Percentiles rank a stretch among this genome's conserved stretches.
Conservation (phyloP, 768 basidiomycete genomes). For the Agaricus blazei region DNA sequence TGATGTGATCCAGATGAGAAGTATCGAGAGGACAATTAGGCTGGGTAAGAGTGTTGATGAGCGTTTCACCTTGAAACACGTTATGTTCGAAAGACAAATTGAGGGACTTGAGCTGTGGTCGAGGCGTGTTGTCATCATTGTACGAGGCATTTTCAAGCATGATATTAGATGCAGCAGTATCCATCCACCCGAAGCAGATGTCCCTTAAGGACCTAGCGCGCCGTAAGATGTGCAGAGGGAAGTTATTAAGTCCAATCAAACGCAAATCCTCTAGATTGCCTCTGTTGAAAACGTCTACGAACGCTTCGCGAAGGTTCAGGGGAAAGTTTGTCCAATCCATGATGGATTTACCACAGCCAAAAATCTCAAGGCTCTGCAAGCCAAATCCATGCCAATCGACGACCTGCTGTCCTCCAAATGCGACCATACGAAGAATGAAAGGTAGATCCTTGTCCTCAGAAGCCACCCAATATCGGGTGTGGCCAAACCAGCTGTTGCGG, state of each 20-base stretch:
- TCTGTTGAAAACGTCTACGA: not conserved
- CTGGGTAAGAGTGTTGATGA: not conserved
- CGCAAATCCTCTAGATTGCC: slow-evolving; percentile 5
- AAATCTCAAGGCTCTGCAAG: not conserved
- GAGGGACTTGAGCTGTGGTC: slow-evolving; percentile 2
- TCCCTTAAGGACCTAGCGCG: not conserved
- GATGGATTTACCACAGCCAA: slow-evolving; percentile 4
- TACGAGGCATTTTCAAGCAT: not conserved
- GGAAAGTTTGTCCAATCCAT: slow-evolving; percentile 2
- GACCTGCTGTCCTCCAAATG: not conserved
- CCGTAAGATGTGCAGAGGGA: not conserved
- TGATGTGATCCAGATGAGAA: slow-evolving; percentile 3
- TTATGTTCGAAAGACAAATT: slow-evolving; percentile 10
- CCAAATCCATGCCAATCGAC: not conserved
- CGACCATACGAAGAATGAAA: slow-evolving; percentile 6
- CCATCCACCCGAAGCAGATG: slow-evolving; percentile 9
- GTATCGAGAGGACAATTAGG: slow-evolving; percentile 1
- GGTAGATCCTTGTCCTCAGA: slow-evolving; percentile 7
- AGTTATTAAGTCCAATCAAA: slow-evolving; percentile 4
- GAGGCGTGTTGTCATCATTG: not conserved
- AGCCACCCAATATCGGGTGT: slow-evolving; percentile 3
- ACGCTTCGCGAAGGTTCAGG: not conserved
- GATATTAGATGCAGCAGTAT: not conserved
- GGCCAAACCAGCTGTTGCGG: slow-evolving; percentile 9
- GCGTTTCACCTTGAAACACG: not conserved